Percentiles rank a stretch among this genome's conserved stretches.
phyloP scores from a whole-genome alignment of 2,329 filamentous ascomycete genomes.

The Sclerotinia nivalis region DNA sequence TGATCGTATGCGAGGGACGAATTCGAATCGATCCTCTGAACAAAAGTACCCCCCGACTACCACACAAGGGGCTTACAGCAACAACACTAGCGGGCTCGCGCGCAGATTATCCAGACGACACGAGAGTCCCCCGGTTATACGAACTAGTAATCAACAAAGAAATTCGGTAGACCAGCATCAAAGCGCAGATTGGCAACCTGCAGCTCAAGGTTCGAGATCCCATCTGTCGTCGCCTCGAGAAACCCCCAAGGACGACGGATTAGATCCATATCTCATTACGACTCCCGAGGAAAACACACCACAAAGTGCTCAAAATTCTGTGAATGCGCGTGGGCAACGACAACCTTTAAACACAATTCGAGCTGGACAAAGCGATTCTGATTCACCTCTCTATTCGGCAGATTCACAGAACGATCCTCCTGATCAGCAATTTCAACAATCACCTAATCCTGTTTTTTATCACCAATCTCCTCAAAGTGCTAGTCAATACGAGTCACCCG shows the following conservation, averaged over 20 bases:
- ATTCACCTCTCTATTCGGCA: slow-evolving; percentile 29
- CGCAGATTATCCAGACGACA: slow-evolving; percentile 59
- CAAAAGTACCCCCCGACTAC: slow-evolving; percentile 29
- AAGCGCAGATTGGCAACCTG: slow-evolving; percentile 41
- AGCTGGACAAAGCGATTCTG: slow-evolving; percentile 34
- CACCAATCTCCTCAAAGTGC: slow-evolving; percentile 14
- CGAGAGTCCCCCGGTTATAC: slow-evolving; percentile 49
- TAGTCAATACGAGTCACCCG: slow-evolving; percentile 25
- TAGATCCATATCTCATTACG: slow-evolving; percentile 39
- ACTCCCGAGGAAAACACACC: slow-evolving; percentile 30
- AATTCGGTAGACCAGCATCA: slow-evolving; percentile 45
- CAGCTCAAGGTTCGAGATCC: slow-evolving; percentile 39
- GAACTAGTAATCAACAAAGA: slow-evolving; percentile 45
- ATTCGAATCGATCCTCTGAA: slow-evolving; percentile 34
- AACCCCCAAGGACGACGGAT: slow-evolving; percentile 34
- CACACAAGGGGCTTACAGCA: slow-evolving; percentile 42
- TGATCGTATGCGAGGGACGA: slow-evolving; percentile 37
- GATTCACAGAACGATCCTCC: slow-evolving; percentile 43
- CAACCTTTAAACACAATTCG: slow-evolving; percentile 36
- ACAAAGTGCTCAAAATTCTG: slow-evolving; percentile 24
- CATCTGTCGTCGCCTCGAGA: slow-evolving; percentile 40
- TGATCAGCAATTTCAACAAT: slow-evolving; percentile 39
- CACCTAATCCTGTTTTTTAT: slow-evolving; percentile 22
- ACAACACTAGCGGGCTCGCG: slow-evolving; percentile 51
- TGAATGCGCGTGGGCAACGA: slow-evolving; percentile 3